phyloP scores from a whole-genome alignment of 1,284 basidiomycete species.

The Boletus smithii region DNA sequence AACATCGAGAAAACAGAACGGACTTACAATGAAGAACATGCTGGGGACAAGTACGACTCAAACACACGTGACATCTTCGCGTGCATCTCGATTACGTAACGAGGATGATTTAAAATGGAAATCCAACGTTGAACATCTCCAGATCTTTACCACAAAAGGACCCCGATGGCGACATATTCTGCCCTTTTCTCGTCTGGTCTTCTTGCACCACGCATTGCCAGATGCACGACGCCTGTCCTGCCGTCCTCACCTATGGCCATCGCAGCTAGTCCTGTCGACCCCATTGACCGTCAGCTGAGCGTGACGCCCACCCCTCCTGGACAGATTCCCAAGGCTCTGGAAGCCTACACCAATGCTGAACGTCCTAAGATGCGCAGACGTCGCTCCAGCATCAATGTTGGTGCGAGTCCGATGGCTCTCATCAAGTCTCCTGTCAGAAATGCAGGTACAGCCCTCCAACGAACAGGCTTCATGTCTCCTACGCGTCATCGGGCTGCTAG shows the following conservation, averaged over 20 bases:
- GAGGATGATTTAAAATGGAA: constrained; percentile 12
- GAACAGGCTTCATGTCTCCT: constrained; percentile 38
- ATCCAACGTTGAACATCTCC: constrained; percentile 21
- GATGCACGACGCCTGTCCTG: constrained; percentile 30
- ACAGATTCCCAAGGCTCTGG: constrained; percentile 12
- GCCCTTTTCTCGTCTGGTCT: constrained; percentile 61
- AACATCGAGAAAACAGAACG: not conserved
- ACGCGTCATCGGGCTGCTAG: constrained; percentile 45
- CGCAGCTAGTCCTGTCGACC: constrained; percentile 35
- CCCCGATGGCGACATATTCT: constrained; percentile 48
- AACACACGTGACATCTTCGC: constrained; percentile 13
- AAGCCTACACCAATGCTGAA: constrained; percentile 10
- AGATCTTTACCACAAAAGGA: not conserved
- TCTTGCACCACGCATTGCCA: constrained; percentile 41
- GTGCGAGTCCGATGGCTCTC: constrained; percentile 42
- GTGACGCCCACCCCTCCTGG: constrained; percentile 37
- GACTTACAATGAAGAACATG: constrained; percentile 79
- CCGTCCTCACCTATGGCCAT: constrained; percentile 37
- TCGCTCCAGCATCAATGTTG: constrained; percentile 52
- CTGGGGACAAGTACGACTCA: no score
- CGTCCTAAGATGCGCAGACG: constrained; percentile 44
- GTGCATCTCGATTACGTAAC: constrained; percentile 19
- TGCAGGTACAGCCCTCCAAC: constrained; percentile 45
- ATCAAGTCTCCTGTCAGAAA: constrained; percentile 51
- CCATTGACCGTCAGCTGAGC: constrained; percentile 29